Base-by-base conservation (phyloP, 257 asterid species). In the Perilla frutescens region DNA sequence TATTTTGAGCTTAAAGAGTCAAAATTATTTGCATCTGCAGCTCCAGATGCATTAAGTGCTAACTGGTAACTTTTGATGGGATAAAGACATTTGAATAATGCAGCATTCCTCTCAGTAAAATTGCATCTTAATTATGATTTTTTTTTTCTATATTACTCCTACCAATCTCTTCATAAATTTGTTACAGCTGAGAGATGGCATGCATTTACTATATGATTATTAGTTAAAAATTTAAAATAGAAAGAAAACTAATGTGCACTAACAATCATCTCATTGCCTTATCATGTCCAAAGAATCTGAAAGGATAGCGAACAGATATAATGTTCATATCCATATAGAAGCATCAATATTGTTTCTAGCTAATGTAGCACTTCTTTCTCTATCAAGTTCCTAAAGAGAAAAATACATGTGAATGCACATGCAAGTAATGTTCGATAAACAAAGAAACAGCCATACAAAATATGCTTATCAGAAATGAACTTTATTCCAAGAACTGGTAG, bases 341-440 rank as follows among this genome's bases (percentile, higher is more conserved):
- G 50, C 68, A 60, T 39, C 59, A 20, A 20, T 20, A 39, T 20
- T n/a, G 32, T 10, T 72, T 65, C 66, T 36, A 72, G 67, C 26
- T 10, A 43, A 37, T 53, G 51, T n/a, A 59, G 4, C 73, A 59
- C 63, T 66, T 71, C 53, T 58, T 65, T 51, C 39, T 37, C 43
- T 20, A 50, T 34, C 66, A 70, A 63, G 60, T 62, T 49, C 44
- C 15, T 60, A 8, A 43, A 66, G 37, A 49, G 61, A 47, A 69
- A 72, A 6, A 36, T 43, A 70, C 79, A 80, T 68, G 54, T 41
- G 79, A 72, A 76, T 61, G 84, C 81, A 80, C 70, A 72, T 81
- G 79, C 79, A 56, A 51, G 40, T 13, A 47, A 70, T 57, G n/a
- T 7, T 51, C 15, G 40, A 37, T 62, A 11, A 72, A 54, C 49